Evolutionary conservation across 495 filamentous ascomycete genomes (phyloP), one percentile per base, ranked within the genome.

Genomic region (Rhizodiscina lignyota): DNA sequence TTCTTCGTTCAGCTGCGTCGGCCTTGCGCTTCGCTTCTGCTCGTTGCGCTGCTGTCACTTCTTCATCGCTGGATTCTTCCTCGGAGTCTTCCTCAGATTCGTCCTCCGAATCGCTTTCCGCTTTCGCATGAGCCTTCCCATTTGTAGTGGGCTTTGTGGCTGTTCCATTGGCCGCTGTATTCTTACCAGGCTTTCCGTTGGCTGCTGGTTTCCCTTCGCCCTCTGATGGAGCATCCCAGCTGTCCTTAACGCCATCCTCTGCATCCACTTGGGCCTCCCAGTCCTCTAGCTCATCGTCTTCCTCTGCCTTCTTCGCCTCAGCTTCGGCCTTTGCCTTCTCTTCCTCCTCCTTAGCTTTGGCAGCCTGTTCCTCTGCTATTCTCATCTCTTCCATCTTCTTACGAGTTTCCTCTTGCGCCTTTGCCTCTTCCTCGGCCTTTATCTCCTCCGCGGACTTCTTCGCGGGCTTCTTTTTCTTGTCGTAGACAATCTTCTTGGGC

Each of bases 201-300:
- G 39, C 37, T 13, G 51, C 42, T 13, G 56, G 36, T 40, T 64
- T 61, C 36, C 64, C 69, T 46, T 91, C 86, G 12, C 87, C 83
- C 3, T 81, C 86, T 0, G 74, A 74, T 21, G 77, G 70, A 35
- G 82, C 84, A 53, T 96, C 89, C 87, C 87, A 96, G 58, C 78
- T 87, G 37, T 94, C 89, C 52, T 94, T 94, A 32, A 92, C 66
- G 37, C 80, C 73, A 4, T 80, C 74, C 20, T 72, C 72, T 12
- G 77, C 72, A 31, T 82, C 84, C 19, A 77, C 82, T 32, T 79
- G 79, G 32, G 73, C 68, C 56, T 94, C 85, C 89, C 87, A 93
- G 47, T 92, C 84, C 30, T 91, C 87, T 16, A 77, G 56, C 28
- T 68, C 66, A 10, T 68, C 66, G 19, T 66, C 63, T 21, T 60